These are phyloP conservation scores for Myxozyma udenii DNA, from an alignment of 805 yeast species.

Conservation along the genomic window DNA sequence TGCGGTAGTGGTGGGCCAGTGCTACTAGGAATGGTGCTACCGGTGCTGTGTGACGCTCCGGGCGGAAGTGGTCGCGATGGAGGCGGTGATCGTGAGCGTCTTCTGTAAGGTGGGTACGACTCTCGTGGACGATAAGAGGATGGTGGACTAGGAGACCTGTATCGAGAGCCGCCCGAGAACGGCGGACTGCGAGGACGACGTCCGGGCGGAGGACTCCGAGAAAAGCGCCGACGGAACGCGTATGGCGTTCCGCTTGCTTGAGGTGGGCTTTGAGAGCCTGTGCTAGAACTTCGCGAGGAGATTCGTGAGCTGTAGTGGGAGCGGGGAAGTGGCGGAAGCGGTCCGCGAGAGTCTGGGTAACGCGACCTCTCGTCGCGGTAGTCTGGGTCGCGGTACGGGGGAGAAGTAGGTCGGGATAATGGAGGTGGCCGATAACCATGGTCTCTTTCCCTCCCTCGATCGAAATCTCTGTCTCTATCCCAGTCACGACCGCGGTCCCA, in stretches of 20 bases:
- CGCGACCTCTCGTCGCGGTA: too few relatives aligned
- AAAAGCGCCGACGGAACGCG: neutral
- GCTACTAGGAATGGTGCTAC: too few relatives aligned
- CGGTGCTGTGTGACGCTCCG: too few relatives aligned
- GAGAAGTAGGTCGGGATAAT: too few relatives aligned
- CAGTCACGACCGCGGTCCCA: constrained; percentile 12
- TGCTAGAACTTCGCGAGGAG: constrained; percentile 18
- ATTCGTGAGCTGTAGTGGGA: constrained; percentile 10
- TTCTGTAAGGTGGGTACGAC: neutral
- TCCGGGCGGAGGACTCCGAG: constrained; percentile 14
- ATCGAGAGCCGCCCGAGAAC: neutral
- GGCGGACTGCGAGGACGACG: constrained; percentile 15
- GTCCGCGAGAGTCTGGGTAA: constrained; percentile 9
- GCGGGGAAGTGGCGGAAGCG: neutral
- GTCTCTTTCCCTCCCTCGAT: constrained; percentile 5
- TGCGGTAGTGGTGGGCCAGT: neutral
- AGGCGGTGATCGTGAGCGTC: constrained; percentile 8
- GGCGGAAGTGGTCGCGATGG: neutral
- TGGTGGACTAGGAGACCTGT: neutral
- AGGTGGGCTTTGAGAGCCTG: constrained; percentile 9
- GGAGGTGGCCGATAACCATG: constrained; percentile 5
- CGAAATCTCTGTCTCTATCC: constrained; percentile 13
- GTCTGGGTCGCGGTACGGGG: too few relatives aligned
- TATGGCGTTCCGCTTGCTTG: neutral
- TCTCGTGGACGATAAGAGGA: constrained; percentile 2